Evolutionary conservation across 257 asterid genomes (phyloP).

Genomic region (Lycium ferocissimum): DNA sequence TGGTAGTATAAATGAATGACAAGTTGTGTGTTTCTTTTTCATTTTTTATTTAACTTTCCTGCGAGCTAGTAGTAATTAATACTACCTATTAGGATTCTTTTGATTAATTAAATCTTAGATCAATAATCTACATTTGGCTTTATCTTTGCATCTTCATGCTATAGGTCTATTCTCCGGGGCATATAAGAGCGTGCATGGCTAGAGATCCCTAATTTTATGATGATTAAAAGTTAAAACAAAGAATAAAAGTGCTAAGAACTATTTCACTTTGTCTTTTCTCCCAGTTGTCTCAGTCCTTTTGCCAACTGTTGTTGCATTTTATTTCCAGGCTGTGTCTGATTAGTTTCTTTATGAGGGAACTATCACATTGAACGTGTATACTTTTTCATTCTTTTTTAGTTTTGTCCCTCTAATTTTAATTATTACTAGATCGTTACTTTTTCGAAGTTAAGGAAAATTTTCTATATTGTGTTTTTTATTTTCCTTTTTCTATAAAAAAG

Average conservation of each 20-base stretch:
- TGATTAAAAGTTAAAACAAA: neutral
- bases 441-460: no score
- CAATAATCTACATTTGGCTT: constrained; percentile 14
- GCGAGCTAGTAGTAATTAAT: neutral
- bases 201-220: neutral
- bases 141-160: neutral
- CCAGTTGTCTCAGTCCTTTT: neutral
- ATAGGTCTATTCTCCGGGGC: neutral
- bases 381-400: neutral
- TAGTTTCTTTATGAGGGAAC: neutral
- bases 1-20: neutral
- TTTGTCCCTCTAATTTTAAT: neutral
- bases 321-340: neutral
- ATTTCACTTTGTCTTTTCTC: neutral
- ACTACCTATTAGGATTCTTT: neutral
- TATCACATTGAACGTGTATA: no score
- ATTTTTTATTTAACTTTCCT: neutral
- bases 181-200: constrained; percentile 10
- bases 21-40: neutral
- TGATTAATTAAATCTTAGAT: constrained; percentile 17
- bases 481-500: no score
- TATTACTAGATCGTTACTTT: no score
- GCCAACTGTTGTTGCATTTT: neutral
- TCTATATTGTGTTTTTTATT: no score
- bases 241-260: neutral